These are phyloP conservation scores for Epichloe uncinata DNA, from an alignment of 2,329 filamentous ascomycete genomes.

Conservation along the genomic window DNA sequence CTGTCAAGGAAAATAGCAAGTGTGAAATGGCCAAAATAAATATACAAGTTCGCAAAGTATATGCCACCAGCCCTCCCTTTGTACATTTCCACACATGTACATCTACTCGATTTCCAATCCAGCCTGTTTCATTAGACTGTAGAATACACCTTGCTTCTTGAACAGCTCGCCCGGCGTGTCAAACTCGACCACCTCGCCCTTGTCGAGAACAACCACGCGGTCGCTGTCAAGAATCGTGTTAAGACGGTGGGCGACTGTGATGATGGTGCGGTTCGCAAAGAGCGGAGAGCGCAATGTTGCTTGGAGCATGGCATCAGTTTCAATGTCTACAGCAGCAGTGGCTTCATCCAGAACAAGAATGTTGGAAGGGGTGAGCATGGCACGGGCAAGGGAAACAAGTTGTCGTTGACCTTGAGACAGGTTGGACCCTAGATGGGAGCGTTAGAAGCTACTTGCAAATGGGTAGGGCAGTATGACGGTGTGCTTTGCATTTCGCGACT, in stretches of 20 bases:
- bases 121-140: conserved; percentile 82
- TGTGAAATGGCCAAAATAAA: no score
- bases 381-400: conserved; percentile 83
- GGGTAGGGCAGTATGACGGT: no score
- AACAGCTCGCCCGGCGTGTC: conserved; percentile 73
- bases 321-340: conserved; percentile 61
- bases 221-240: conserved; percentile 90
- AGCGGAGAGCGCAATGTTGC: conserved; percentile 47
- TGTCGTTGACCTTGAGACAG: conserved; percentile 91
- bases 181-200: conserved; percentile 83
- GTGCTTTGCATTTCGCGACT: conserved; percentile 22
- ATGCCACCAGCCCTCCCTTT: not conserved
- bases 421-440: conserved; percentile 57
- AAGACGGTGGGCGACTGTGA: conserved; percentile 95
- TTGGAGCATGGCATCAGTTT: conserved; percentile 56
- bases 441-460: not conserved
- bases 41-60: not conserved
- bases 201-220: conserved; percentile 85
- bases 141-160: conserved; percentile 64
- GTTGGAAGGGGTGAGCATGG: conserved; percentile 88
- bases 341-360: conserved; percentile 96
- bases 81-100: not conserved
- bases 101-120: conserved; percentile 46
- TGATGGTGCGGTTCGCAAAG: conserved; percentile 88
- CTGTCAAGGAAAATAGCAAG: no score